phyloP scores from a whole-genome alignment of 176 grass and related monocot species.

The Pontederia paniculata region DNA sequence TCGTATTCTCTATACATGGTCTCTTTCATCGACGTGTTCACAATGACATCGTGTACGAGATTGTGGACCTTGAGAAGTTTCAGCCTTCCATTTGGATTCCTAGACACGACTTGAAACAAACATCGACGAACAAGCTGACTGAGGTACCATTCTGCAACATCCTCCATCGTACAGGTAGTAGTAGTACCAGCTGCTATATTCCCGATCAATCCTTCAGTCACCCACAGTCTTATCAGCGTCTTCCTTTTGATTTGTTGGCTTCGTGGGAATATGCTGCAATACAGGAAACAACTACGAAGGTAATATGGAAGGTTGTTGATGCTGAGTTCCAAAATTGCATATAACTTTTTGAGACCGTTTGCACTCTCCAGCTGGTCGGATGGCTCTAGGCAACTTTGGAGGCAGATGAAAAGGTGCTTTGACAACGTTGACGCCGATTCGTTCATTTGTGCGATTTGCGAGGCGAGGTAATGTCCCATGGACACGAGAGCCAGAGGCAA shows the following conservation, averaged over 20 bases:
- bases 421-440: too few species aligned
- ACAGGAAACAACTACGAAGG: constrained; percentile 36
- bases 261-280: constrained; percentile 27
- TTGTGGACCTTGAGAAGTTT: constrained; percentile 32
- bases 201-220: constrained; percentile 39
- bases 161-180: too few species aligned
- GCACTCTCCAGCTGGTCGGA: too few species aligned
- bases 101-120: constrained; percentile 21
- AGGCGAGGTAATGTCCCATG: constrained; percentile 34
- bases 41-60: constrained; percentile 31
- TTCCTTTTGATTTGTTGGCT: constrained; percentile 23
- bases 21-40: constrained; percentile 22
- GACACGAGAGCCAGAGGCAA: constrained; percentile 34
- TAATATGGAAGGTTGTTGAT: constrained; percentile 26
- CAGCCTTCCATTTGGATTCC: constrained; percentile 22
- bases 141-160: constrained; percentile 36
- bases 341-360: constrained; percentile 14
- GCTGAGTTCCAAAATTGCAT: constrained; percentile 22
- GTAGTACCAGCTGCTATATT: constrained; percentile 15
- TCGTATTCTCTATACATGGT: constrained; percentile 19
- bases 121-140: constrained; percentile 32
- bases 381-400: too few species aligned
- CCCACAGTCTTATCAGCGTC: constrained; percentile 37
- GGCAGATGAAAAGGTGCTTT: too few species aligned
- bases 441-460: constrained; percentile 13